phyloP scores from a whole-genome alignment of 140 eudicot genomes.

The Stevia rebaudiana region DNA sequence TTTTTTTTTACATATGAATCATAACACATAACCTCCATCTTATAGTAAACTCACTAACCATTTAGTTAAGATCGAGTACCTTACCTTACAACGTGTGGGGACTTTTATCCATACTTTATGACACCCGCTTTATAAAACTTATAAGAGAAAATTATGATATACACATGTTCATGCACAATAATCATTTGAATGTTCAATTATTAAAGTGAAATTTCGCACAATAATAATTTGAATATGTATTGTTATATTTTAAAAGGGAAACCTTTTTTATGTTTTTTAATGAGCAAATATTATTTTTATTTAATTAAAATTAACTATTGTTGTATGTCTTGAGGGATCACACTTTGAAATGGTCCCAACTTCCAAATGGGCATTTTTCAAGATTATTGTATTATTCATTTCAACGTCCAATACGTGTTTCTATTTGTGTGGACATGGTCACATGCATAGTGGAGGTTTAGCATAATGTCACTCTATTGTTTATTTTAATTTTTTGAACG shows the following conservation, averaged over 20 bases:
- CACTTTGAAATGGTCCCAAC: constrained; percentile 30
- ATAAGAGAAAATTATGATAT: constrained; percentile 10
- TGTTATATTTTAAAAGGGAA: constrained; percentile 9
- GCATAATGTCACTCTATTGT: no score
- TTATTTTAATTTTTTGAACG: no score
- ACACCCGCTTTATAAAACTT: constrained; percentile 1
- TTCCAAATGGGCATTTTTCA: constrained; percentile 24
- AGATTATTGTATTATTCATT: constrained; percentile 27
- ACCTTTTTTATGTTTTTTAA: constrained; percentile 13
- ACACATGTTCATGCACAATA: constrained; percentile 17
- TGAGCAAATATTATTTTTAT: constrained; percentile 8
- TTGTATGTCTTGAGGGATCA: constrained; percentile 28
- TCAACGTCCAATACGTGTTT: constrained; percentile 20
- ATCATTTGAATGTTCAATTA: constrained; percentile 27
- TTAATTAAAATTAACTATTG: constrained; percentile 8
- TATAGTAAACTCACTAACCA: no score
- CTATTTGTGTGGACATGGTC: constrained; percentile 33
- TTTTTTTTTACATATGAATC: no score
- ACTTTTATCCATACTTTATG: not conserved
- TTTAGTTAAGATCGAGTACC: no score
- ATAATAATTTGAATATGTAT: constrained; percentile 14
- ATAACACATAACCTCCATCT: no score
- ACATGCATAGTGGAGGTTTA: constrained; percentile 27
- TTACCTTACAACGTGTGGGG: no score
- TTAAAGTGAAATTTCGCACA: constrained; percentile 23